These are phyloP conservation scores for Cornus florida DNA, from an alignment of 148 eudicot genomes.

Conservation along the genomic window DNA sequence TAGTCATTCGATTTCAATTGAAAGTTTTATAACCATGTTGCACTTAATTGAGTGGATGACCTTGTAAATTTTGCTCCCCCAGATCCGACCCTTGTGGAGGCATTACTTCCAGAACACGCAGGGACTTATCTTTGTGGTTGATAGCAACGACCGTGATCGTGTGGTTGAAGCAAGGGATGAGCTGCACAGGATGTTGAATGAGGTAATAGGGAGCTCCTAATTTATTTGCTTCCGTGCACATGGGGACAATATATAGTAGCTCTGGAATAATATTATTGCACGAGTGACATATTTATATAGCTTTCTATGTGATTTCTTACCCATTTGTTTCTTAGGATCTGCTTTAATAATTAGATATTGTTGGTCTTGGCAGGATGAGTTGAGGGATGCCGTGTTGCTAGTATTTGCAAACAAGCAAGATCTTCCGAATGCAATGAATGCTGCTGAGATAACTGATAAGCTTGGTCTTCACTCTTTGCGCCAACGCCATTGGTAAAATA, in stretches of 20 bases:
- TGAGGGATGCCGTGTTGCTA: constrained; percentile 78
- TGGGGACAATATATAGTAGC: not conserved
- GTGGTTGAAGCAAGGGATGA: constrained; percentile 78
- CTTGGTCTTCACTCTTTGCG: constrained; percentile 83
- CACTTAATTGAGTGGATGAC: not conserved
- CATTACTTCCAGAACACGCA: constrained; percentile 80
- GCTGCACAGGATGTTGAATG: constrained; percentile 76
- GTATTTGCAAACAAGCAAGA: constrained; percentile 87
- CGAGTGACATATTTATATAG: too few relatives aligned
- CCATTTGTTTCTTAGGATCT: too few relatives aligned
- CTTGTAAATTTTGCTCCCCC: constrained; percentile 7
- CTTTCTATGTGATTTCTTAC: too few relatives aligned
- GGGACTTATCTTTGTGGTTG: constrained; percentile 72
- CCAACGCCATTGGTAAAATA: constrained; percentile 65
- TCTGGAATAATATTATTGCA: not conserved
- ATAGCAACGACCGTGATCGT: constrained; percentile 78
- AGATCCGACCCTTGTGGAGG: constrained; percentile 79
- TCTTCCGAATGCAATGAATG: constrained; percentile 87
- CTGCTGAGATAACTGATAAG: constrained; percentile 81
- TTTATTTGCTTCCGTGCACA: not conserved
- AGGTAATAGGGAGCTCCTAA: constrained; percentile 33
- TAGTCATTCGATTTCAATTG: not conserved
- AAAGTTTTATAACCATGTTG: not conserved
- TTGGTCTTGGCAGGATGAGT: constrained; percentile 52
- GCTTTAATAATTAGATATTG: not conserved